Evolutionary conservation across 2,329 filamentous ascomycete species (phyloP), one percentile per base, ranked within the genome.

Genomic region (Raffaelea albimanens): DNA sequence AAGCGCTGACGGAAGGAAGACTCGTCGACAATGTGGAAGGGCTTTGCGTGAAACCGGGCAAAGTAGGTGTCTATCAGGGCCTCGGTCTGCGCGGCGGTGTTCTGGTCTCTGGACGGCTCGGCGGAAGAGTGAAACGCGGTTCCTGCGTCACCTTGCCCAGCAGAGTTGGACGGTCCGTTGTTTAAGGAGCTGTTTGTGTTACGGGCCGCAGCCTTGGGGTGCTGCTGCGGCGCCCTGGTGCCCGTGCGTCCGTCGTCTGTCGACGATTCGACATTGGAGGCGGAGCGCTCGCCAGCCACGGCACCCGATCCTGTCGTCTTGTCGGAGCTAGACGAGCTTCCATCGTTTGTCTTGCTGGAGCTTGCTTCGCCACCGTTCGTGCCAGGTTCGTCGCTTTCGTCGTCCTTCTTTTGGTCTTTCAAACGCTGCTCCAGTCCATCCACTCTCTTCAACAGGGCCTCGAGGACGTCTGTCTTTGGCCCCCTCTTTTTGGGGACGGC

Each of bases 401-500:
- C 63, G 11, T 64, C 62, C 55, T 80, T 81, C 58, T 82, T 79
- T 53, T 54, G 48, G 19, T 84, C 80, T 60, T 87, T 86, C 36
- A 94, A 70, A 52, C 83, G 80, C 59, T 85, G 87, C 62, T 94
- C 87, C 44, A 94, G 69, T 1, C 87, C 87, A 61, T 94, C 88
- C 2, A 94, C 87, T 46, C 88, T 77, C 64, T 91, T 94, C 50
- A 94, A 61, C 9, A 94, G 69, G 2, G 88, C 87, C 62, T 94
- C 88, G 29, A 94, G 70, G 4, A 94, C 86, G 61, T 95, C 88
- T 23, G 87, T 94, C 66, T 95, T 95, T 3, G 88, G 88, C 0
- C 88, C 88, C 61, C 88, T 76, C 63, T 94, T 94, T 67, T 94
- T 94, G 0, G 88, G 88, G 18, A 93, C 80, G 22, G 88, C 88